Evolutionary conservation across 2,329 filamentous ascomycete species (phyloP), one percentile per base, ranked within the genome.

Genomic region (Mariannaea sp.): DNA sequence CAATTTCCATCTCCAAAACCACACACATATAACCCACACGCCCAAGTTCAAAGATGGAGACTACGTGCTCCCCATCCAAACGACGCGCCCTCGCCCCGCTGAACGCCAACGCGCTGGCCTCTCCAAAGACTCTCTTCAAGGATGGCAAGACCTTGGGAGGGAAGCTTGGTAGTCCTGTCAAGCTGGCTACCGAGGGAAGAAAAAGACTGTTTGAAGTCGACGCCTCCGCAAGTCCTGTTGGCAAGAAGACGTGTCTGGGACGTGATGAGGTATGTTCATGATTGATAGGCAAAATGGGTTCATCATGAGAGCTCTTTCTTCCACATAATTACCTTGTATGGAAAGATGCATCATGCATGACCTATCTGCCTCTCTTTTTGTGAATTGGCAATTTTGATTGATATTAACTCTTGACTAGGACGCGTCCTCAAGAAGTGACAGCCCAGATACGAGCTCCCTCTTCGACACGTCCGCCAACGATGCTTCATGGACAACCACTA

Each of bases 381-480:
- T 27, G 19, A 20, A 52, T 44, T 49, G 26, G 20, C 12, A 39
- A 19, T 17, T 20, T n/a, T 24, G 22, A 48, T 27, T 17, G 14
- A 22, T 43, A 2, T 54, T 64, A n/a, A 64, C 42, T 44, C 17
- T 26, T 16, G 3, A 10, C 1, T 32, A 66, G 61, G 61, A 64
- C 64, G 57, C 62, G 63, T 65, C 58, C 26, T 70, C 69, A 36
- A 66, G 61, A 42, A 70, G 69, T 30, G 57, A 64, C 5, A 71
- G 75, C 9, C 74, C 78, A 4, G 75, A 76, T 43, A 70, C 74
- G 12, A 77, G 76, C 14, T 80, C 79, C 16, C 65, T 82, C 32
- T 81, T 83, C 55, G 80, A 83, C 65, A 71, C 66, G 50, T 79
- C 79, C 1, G 69, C 62, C 41, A 68, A 73, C 55, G 77, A 81